These are phyloP conservation scores for Viridothelium virens DNA, from an alignment of 495 filamentous ascomycete genomes.

Conservation along the genomic window DNA sequence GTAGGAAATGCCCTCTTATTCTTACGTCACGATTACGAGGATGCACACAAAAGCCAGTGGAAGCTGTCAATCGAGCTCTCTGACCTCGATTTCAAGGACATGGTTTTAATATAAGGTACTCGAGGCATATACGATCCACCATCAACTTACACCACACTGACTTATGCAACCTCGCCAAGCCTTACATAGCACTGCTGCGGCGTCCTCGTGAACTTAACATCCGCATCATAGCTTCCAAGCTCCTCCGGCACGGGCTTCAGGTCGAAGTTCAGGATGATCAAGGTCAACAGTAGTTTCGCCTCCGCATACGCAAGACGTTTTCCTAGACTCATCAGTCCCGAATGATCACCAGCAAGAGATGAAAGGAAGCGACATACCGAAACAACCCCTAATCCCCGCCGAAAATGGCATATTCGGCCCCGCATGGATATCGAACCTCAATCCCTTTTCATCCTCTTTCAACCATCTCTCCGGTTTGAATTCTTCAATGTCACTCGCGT, in stretches of 20 bases:
- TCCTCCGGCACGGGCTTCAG: constrained; percentile 1
- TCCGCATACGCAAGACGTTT: constrained; percentile 15
- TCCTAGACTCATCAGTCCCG: not conserved
- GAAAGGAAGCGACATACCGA: constrained; percentile 6
- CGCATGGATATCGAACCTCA: constrained; percentile 13
- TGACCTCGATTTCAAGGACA: too few species aligned
- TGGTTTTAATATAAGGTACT: too few species aligned
- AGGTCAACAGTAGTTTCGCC: constrained; percentile 7
- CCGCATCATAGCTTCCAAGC: constrained; percentile 1
- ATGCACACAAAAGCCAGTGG: too few species aligned
- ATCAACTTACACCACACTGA: not conserved
- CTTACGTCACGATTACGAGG: too few species aligned
- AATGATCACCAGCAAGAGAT: not conserved
- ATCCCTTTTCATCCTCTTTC: constrained; percentile 5
- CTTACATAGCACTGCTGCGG: constrained; percentile 19
- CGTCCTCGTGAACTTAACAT: constrained; percentile 9
- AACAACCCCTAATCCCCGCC: constrained; percentile 17
- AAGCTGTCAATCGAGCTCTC: too few species aligned
- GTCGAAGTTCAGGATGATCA: constrained; percentile 18
- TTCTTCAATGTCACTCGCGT: not conserved
- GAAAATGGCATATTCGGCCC: constrained; percentile 17
- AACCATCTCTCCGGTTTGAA: constrained; percentile 23
- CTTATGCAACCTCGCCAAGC: constrained; percentile 6
- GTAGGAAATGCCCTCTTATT: too few species aligned
- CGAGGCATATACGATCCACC: too few species aligned